Evolutionary conservation across 306 rosid species (phyloP).

Genomic region (Pyrus pyrifolia): DNA sequence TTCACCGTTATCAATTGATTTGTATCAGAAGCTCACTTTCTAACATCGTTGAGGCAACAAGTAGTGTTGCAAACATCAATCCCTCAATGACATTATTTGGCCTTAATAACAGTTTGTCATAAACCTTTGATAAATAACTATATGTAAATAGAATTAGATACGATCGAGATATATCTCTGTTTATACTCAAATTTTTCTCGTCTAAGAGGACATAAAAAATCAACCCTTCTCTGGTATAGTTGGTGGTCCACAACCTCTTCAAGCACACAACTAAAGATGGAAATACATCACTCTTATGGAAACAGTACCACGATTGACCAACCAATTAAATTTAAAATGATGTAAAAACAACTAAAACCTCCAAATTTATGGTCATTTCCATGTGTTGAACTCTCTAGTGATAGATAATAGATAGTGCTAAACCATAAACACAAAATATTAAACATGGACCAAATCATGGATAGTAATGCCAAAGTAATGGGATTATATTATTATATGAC

Average conservation of each 20-base stretch:
- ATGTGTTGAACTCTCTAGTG: background rate
- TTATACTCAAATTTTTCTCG: too few species aligned
- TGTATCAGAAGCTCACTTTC: background rate
- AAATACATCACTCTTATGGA: background rate
- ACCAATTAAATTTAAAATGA: background rate
- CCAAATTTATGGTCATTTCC: background rate
- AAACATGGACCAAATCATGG: background rate
- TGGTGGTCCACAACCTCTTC: background rate
- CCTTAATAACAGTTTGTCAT: background rate
- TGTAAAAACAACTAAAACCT: background rate
- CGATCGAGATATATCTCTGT: too few species aligned
- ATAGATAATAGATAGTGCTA: too few species aligned
- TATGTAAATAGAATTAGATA: too few species aligned
- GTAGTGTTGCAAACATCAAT: too few species aligned
- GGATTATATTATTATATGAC: background rate
- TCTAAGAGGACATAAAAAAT: too few species aligned
- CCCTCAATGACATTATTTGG: background rate
- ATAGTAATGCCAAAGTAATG: background rate
- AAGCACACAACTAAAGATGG: conserved; percentile 19
- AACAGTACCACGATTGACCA: background rate
- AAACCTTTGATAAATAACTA: too few species aligned
- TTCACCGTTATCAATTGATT: background rate
- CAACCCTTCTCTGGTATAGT: background rate
- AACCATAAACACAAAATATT: background rate
- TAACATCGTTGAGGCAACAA: background rate